Evolutionary conservation across 2,329 filamentous ascomycete species (phyloP).

Genomic region (Paraphoma chrysanthemicola): DNA sequence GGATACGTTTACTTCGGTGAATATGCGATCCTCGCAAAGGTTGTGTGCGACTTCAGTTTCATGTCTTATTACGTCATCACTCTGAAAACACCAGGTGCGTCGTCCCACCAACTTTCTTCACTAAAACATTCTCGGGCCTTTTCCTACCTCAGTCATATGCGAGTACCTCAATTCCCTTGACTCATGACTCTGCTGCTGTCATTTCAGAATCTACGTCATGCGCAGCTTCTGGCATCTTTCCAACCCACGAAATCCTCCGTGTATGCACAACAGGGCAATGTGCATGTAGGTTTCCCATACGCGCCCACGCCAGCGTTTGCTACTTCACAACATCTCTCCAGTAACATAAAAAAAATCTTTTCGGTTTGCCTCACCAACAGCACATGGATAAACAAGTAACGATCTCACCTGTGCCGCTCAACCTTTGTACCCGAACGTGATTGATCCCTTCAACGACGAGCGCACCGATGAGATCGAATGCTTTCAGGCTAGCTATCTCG

Average conservation of each 20-base stretch:
- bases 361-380: too few species aligned
- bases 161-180: too few species aligned
- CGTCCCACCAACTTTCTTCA: not conserved
- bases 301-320: too few species aligned
- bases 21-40: not conserved
- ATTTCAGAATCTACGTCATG: too few species aligned
- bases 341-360: too few species aligned
- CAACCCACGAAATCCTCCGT: too few species aligned
- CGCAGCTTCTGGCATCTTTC: too few species aligned
- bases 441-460: not conserved
- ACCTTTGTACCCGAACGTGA: not conserved
- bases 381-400: too few species aligned
- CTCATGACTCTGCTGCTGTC: too few species aligned
- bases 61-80: not conserved
- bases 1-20: not conserved
- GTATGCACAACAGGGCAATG: too few species aligned
- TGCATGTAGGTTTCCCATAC: too few species aligned
- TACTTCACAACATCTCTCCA: too few species aligned
- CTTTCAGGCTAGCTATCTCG: not conserved
- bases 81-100: not conserved
- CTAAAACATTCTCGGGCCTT: not conserved
- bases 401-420: not conserved
- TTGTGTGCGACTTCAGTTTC: not conserved
- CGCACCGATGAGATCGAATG: not conserved
- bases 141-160: not conserved